Conservation (phyloP, 345 rosid genomes). For the Salix koriyanagi region DNA sequence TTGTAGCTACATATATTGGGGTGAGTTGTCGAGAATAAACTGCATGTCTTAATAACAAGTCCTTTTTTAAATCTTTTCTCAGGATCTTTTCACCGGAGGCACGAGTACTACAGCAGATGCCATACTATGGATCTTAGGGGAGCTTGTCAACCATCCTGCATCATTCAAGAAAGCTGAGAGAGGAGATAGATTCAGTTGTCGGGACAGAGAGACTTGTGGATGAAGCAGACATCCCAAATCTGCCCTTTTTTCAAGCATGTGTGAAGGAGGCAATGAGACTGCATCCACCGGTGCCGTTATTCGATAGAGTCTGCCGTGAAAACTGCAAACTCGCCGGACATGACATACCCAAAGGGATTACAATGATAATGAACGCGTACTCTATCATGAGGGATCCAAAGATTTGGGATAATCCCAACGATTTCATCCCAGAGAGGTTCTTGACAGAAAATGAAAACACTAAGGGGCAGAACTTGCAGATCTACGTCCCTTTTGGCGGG, state of each 20-base stretch:
- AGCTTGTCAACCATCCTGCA: constrained; percentile 20
- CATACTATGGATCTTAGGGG: constrained; percentile 9
- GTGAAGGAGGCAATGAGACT: constrained; percentile 17
- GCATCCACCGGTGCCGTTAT: background rate
- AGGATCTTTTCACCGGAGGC: constrained; percentile 26
- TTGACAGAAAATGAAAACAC: background rate
- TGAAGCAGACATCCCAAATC: constrained; percentile 17
- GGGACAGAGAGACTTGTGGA: constrained; percentile 4
- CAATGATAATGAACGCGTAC: constrained; percentile 2
- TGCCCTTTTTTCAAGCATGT: constrained; percentile 17
- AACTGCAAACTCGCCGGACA: constrained; percentile 10
- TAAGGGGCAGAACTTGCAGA: background rate
- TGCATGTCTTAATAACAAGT: background rate
- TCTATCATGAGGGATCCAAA: constrained; percentile 20
- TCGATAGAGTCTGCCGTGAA: constrained; percentile 5
- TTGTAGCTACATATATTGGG: background rate
- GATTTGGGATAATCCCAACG: constrained; percentile 6
- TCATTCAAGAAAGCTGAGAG: constrained; percentile 12
- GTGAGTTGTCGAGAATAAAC: background rate
- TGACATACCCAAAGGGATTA: constrained; percentile 3
- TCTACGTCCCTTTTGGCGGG: constrained; percentile 14
- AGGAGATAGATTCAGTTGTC: constrained; percentile 9
- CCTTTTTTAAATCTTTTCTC: background rate
- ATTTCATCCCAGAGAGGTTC: constrained; percentile 22
- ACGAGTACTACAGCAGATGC: constrained; percentile 18